Conservation (phyloP, 441 rosid species). For the Gossypium davidsonii region DNA sequence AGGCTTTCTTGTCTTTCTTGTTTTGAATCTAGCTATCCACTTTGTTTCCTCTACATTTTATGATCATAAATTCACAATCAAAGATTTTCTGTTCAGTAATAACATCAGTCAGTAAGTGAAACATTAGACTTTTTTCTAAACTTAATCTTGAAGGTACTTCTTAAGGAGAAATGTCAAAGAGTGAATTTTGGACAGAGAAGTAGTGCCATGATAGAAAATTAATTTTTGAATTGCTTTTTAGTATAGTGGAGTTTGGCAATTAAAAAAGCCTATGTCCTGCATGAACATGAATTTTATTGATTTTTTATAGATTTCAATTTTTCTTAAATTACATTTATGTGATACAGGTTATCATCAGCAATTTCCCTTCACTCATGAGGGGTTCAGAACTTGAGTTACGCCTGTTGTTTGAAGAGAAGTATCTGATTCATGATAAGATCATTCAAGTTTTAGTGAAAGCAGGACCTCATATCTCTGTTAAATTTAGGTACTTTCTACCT, state of each 20-base stretch:
- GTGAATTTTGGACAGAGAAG: background rate
- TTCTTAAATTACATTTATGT: slow-evolving; percentile 3
- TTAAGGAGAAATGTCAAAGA: background rate
- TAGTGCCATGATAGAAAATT: slow-evolving; percentile 3
- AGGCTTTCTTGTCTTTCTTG: background rate
- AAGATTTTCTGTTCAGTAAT: background rate
- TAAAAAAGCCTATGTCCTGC: background rate
- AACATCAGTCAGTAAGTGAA: background rate
- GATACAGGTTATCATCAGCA: slow-evolving; percentile 55
- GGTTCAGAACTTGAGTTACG: slow-evolving; percentile 62
- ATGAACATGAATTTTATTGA: slow-evolving; percentile 4
- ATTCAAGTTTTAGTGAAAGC: slow-evolving; percentile 66
- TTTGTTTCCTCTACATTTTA: background rate
- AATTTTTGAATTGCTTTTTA: background rate
- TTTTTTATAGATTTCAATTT: background rate
- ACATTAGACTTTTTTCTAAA: background rate
- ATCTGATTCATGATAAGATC: slow-evolving; percentile 39
- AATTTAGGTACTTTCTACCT: slow-evolving; percentile 51
- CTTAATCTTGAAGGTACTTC: background rate
- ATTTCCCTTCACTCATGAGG: slow-evolving; percentile 69
- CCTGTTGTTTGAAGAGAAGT: slow-evolving; percentile 46
- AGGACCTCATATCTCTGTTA: slow-evolving; percentile 54
- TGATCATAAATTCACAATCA: background rate
- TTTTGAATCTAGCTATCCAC: background rate
- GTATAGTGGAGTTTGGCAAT: slow-evolving; percentile 5